phyloP scores from a whole-genome alignment of 1,284 basidiomycete genomes.

The Agroathelia rolfsii region DNA sequence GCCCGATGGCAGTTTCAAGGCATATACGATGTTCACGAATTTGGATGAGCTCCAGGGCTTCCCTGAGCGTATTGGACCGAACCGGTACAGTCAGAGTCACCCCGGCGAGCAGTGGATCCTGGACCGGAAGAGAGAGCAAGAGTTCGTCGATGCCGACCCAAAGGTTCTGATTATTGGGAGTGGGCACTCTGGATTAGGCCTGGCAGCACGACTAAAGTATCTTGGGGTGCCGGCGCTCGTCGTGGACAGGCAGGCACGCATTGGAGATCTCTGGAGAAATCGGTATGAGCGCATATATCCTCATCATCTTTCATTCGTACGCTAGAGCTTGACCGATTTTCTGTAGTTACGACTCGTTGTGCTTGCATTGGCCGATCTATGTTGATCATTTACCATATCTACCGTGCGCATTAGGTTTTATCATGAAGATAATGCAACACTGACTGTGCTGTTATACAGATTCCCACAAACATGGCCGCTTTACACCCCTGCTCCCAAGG shows the following conservation, averaged over 20 bases:
- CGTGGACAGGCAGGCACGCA: conserved; percentile 22
- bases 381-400: conserved; percentile 25
- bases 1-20: conserved; percentile 16
- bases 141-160: conserved; percentile 19
- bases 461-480: conserved; percentile 30
- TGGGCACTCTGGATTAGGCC: conserved; percentile 29
- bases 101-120: conserved; percentile 11
- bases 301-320: too few species aligned
- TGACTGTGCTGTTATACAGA: conserved; percentile 10
- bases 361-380: conserved; percentile 19
- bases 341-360: conserved; percentile 23
- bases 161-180: conserved; percentile 26
- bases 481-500: conserved; percentile 25
- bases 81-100: conserved; percentile 10
- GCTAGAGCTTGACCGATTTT: too few species aligned
- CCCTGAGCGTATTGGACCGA: conserved; percentile 28
- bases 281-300: conserved; percentile 18
- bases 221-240: conserved; percentile 25
- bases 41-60: conserved; percentile 38
- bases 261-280: conserved; percentile 27
- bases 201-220: conserved; percentile 31
- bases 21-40: conserved; percentile 29
- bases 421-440: conserved; percentile 3
- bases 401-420: conserved; percentile 22
- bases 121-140: conserved; percentile 12